Percentiles rank a stretch among this genome's conserved stretches.
phyloP scores from a whole-genome alignment of 2,329 filamentous ascomycete genomes.

The Monilinia fructigena region DNA sequence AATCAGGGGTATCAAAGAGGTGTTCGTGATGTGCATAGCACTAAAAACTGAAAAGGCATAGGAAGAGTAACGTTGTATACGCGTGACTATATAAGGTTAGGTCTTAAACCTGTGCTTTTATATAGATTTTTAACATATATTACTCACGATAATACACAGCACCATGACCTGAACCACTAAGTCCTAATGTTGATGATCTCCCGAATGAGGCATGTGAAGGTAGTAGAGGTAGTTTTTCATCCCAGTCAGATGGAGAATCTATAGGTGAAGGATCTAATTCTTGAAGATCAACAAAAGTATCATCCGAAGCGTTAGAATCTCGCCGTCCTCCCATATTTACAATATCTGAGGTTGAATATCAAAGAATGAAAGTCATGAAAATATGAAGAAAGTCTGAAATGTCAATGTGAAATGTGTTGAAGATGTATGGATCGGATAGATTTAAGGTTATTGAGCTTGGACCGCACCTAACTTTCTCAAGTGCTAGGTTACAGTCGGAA shows the following conservation, averaged over 20 bases:
- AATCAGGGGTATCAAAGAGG: conserved; percentile 73
- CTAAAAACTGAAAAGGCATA: conserved; percentile 80
- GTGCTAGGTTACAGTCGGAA: neutral
- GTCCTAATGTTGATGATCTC: conserved; percentile 48
- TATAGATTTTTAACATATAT: neutral
- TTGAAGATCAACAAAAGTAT: conserved; percentile 64
- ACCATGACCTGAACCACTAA: conserved; percentile 63
- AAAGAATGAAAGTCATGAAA: conserved; percentile 14
- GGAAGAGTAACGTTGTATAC: conserved; percentile 84
- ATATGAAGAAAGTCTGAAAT: neutral
- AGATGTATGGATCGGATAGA: conserved; percentile 27
- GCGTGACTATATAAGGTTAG: conserved; percentile 53
- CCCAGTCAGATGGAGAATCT: conserved; percentile 52
- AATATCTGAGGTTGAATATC: conserved; percentile 4
- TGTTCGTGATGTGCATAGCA: conserved; percentile 75
- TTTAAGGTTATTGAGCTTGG: conserved; percentile 31
- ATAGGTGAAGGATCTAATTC: conserved; percentile 84
- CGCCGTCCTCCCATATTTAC: conserved; percentile 24
- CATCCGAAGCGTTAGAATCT: conserved; percentile 48
- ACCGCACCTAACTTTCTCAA: conserved; percentile 31
- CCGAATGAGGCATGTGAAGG: conserved; percentile 44
- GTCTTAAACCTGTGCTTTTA: neutral
- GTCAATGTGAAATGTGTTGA: conserved; percentile 22
- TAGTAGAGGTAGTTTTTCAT: conserved; percentile 43
- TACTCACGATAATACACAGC: conserved; percentile 72